phyloP scores from a whole-genome alignment of 345 rosid genomes.

The Xanthoceras sorbifolium region DNA sequence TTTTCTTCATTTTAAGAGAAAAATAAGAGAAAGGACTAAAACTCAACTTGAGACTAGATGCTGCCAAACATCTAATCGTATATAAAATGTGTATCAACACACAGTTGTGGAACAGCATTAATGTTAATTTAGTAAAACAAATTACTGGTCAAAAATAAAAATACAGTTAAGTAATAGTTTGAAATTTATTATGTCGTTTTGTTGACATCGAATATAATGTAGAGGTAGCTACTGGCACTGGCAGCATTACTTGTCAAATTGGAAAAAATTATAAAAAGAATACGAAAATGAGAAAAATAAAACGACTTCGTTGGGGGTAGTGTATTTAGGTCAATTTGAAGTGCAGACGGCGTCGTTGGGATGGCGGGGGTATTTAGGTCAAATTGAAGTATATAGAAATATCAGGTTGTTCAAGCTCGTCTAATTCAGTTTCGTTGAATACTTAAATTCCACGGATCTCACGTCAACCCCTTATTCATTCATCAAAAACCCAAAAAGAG shows the following conservation, averaged over 20 bases:
- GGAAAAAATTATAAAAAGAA: no score
- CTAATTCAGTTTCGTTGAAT: not conserved
- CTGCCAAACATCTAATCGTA: no score
- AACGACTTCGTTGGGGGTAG: no score
- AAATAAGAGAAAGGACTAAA: no score
- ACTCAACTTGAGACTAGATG: no score
- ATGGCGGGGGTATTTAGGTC: conserved; percentile 19
- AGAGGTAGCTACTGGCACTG: no score
- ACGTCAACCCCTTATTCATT: not conserved
- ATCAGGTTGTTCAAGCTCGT: not conserved
- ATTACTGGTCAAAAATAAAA: not conserved
- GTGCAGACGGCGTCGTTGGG: not conserved
- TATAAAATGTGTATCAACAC: no score
- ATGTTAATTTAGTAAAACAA: not conserved
- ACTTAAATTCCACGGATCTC: conserved; percentile 7
- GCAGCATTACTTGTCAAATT: not conserved
- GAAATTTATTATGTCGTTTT: not conserved
- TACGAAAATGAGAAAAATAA: fast-evolving
- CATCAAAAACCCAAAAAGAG: not conserved
- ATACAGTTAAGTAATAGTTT: not conserved
- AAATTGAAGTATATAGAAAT: not conserved
- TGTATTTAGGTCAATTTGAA: no score
- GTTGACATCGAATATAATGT: not conserved
- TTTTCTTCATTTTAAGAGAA: no score
- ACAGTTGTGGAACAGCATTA: not conserved